Conservation (phyloP, 1,284 basidiomycete species). For the Coniferiporia weirii region DNA sequence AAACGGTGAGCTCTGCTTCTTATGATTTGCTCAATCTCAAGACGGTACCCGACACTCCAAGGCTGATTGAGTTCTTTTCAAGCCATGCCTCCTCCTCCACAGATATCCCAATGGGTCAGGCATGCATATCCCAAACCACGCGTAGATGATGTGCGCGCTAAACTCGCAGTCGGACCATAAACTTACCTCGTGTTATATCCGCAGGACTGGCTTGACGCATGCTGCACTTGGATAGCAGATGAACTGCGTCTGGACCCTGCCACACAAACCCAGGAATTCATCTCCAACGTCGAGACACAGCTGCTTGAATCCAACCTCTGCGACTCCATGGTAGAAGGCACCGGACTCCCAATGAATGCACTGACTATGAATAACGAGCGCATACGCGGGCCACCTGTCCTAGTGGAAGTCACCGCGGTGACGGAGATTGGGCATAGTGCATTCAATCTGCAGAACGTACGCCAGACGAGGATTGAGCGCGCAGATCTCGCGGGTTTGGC, state of each 20-base stretch:
- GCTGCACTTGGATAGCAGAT: slow-evolving; percentile 55
- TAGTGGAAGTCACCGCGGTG: slow-evolving; percentile 66
- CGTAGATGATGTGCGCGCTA: slow-evolving; percentile 23
- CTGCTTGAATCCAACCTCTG: slow-evolving; percentile 64
- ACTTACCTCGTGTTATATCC: background rate
- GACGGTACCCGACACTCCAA: too few relatives aligned
- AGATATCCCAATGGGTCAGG: slow-evolving; percentile 24
- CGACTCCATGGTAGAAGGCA: slow-evolving; percentile 62
- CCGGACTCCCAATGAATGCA: slow-evolving; percentile 55
- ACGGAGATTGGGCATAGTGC: slow-evolving; percentile 75
- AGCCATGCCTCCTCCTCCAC: slow-evolving; percentile 19
- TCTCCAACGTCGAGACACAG: slow-evolving; percentile 52
- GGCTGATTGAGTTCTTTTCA: slow-evolving; percentile 5
- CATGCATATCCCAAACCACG: slow-evolving; percentile 26
- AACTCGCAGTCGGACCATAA: background rate
- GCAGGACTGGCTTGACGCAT: slow-evolving; percentile 70
- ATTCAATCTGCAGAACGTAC: slow-evolving; percentile 56
- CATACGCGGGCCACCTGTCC: slow-evolving; percentile 42
- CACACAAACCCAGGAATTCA: slow-evolving; percentile 42
- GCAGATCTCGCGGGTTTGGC: slow-evolving; percentile 42
- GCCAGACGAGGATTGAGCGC: slow-evolving; percentile 58
- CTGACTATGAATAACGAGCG: slow-evolving; percentile 30
- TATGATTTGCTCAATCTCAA: too few relatives aligned
- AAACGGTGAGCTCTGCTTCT: too few relatives aligned
- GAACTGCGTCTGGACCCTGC: slow-evolving; percentile 44